phyloP scores from a whole-genome alignment of 2,329 filamentous ascomycete genomes.

The Penicillium palitans region DNA sequence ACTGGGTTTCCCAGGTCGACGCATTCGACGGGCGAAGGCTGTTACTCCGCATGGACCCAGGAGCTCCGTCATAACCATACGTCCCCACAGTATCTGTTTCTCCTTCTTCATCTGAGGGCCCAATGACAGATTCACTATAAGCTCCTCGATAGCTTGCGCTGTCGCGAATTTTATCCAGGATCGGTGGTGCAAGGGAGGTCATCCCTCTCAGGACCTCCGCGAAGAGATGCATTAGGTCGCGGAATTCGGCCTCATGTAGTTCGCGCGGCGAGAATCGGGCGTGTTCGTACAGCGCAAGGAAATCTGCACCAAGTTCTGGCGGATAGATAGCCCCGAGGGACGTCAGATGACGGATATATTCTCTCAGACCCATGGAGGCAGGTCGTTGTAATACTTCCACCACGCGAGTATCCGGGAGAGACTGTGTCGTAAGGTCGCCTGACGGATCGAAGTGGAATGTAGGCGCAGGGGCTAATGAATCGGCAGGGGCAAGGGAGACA shows the following conservation, averaged over 20 bases:
- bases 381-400: constrained; percentile 71
- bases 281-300: constrained; percentile 75
- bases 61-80: constrained; percentile 23
- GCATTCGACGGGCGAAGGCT: constrained; percentile 30
- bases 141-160: constrained; percentile 24
- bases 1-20: constrained; percentile 33
- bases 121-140: constrained; percentile 38
- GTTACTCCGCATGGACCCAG: constrained; percentile 27
- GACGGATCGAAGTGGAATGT: constrained; percentile 36
- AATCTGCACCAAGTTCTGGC: constrained; percentile 54
- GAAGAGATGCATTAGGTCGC: constrained; percentile 79
- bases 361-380: constrained; percentile 69
- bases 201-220: constrained; percentile 77
- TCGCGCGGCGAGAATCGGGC: constrained; percentile 76
- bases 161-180: constrained; percentile 47
- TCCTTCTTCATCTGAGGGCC: constrained; percentile 42
- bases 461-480: constrained; percentile 48
- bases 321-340: constrained; percentile 64
- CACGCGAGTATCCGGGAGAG: constrained; percentile 63
- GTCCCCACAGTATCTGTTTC: constrained; percentile 39
- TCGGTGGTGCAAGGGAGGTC: constrained; percentile 59
- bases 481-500: constrained; percentile 73
- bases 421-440: constrained; percentile 37
- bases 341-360: constrained; percentile 73
- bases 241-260: constrained; percentile 70